Evolutionary conservation across 176 grass and related monocot species (phyloP).

Genomic region (Oryza brachyantha): DNA sequence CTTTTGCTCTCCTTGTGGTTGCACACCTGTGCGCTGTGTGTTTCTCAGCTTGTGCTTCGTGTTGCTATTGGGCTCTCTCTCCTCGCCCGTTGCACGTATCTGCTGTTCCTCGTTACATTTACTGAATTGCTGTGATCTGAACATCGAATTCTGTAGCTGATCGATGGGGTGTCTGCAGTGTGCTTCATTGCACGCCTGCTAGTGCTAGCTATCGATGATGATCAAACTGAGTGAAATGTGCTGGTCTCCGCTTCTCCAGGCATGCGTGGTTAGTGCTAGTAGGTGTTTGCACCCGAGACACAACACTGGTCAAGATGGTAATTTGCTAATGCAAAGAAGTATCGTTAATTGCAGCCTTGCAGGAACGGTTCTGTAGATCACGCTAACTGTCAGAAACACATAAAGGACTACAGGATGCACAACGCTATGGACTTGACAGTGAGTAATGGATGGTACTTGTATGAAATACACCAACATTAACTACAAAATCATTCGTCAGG

Average conservation of each 20-base stretch:
- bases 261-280: too few relatives aligned
- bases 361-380: neutral
- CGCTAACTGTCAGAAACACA: neutral
- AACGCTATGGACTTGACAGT: neutral
- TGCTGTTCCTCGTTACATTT: neutral
- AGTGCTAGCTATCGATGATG: neutral
- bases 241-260: too few relatives aligned
- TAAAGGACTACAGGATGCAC: neutral
- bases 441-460: neutral
- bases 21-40: neutral
- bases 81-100: neutral
- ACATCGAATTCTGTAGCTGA: too few relatives aligned
- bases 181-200: neutral
- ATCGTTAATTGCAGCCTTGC: neutral
- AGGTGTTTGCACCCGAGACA: neutral
- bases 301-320: neutral
- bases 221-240: neutral
- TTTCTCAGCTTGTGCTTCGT: neutral
- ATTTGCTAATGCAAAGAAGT: neutral
- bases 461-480: neutral
- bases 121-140: neutral
- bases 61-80: neutral
- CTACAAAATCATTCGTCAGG: neutral
- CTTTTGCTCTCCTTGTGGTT: neutral
- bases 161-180: neutral